Evolutionary conservation across 352 stramenopile species (phyloP).

Genomic region (Thraustochytrium sp.): DNA sequence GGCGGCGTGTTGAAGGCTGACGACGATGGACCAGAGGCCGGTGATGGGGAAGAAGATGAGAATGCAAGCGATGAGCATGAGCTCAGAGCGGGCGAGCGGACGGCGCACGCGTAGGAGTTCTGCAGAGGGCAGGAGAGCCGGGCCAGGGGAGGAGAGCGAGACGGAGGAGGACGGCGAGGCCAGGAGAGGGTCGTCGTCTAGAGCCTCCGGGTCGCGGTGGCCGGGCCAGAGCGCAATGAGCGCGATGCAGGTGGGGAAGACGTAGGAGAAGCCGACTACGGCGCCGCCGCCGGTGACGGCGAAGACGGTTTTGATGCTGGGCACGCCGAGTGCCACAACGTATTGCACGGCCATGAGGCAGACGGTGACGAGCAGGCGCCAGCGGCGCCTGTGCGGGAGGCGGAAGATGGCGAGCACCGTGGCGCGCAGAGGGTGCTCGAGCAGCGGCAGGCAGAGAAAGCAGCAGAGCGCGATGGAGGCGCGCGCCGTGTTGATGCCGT

Average conservation of each 20-base stretch:
- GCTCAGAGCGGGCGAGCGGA: too few species aligned
- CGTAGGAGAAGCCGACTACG: constrained; percentile 20
- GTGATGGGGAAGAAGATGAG: too few species aligned
- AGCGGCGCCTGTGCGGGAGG: neutral
- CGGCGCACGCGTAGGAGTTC: too few species aligned
- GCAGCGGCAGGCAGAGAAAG: constrained; percentile 26
- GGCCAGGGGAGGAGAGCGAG: too few species aligned
- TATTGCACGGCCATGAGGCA: neutral
- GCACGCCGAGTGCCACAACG: constrained; percentile 6
- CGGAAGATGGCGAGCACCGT: constrained; percentile 3
- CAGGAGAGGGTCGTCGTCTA: too few species aligned
- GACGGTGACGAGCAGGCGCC: neutral
- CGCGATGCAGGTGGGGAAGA: constrained; percentile 8
- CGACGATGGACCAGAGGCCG: too few species aligned
- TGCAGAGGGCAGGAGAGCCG: too few species aligned
- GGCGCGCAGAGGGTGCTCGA: constrained; percentile 30
- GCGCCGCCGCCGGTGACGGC: neutral
- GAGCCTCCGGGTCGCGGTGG: too few species aligned
- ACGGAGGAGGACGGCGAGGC: too few species aligned
- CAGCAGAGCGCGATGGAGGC: neutral
- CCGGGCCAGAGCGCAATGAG: neutral
- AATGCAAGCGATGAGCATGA: too few species aligned
- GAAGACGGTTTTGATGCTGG: constrained; percentile 30
- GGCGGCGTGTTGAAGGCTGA: too few species aligned
- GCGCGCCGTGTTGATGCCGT: constrained; percentile 18